These are phyloP conservation scores for Epichloe brachyelytri DNA, from an alignment of 2,329 filamentous ascomycete genomes.

Conservation along the genomic window DNA sequence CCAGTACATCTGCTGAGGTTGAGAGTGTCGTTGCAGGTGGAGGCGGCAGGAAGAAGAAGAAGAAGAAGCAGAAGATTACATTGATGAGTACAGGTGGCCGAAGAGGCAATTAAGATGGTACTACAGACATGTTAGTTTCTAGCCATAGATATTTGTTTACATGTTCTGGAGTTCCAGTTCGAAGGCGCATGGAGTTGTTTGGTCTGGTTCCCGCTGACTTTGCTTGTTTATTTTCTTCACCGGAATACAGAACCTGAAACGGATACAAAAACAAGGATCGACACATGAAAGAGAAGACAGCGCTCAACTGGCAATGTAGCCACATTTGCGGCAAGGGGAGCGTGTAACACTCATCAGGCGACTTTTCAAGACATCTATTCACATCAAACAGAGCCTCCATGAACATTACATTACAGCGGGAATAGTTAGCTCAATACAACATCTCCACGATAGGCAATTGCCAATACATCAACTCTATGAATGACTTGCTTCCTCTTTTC, in stretches of 20 bases:
- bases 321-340: too few relatives aligned
- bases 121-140: neutral
- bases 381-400: too few relatives aligned
- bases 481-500: too few relatives aligned
- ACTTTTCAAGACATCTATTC: too few relatives aligned
- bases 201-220: neutral
- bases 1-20: constrained; percentile 5
- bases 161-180: neutral
- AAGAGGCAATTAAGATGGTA: constrained; percentile 24
- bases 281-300: too few relatives aligned
- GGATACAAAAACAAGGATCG: neutral
- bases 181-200: neutral
- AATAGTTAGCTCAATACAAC: too few relatives aligned
- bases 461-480: too few relatives aligned
- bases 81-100: constrained; percentile 55
- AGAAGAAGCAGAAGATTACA: constrained; percentile 62
- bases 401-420: too few relatives aligned
- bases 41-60: constrained; percentile 39
- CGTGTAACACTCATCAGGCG: too few relatives aligned
- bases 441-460: too few relatives aligned
- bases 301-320: too few relatives aligned
- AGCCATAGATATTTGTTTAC: neutral
- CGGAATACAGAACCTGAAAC: neutral
- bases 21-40: constrained; percentile 15
- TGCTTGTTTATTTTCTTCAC: neutral